Conservation (phyloP, 345 rosid genomes). For the Trapa incisa region DNA sequence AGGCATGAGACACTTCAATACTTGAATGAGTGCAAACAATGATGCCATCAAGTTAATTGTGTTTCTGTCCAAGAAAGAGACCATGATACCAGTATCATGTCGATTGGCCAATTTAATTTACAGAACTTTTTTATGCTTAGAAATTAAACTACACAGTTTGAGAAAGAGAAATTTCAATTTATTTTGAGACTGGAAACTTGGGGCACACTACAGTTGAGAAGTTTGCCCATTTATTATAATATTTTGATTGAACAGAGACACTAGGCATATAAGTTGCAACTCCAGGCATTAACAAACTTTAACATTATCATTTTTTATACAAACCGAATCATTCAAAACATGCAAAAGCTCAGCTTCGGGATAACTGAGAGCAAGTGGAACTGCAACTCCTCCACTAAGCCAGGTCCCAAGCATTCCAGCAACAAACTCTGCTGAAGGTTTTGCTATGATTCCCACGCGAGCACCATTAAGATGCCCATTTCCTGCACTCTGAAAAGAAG, state of each 20-base stretch:
- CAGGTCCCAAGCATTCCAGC: constrained; percentile 86
- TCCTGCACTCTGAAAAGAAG: constrained; percentile 9
- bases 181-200: background rate
- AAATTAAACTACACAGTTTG: background rate
- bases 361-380: constrained; percentile 91
- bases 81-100: background rate
- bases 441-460: constrained; percentile 85
- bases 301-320: constrained; percentile 7
- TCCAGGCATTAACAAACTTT: background rate
- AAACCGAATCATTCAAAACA: constrained; percentile 83
- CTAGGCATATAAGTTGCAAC: background rate
- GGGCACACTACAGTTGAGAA: background rate
- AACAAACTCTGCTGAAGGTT: constrained; percentile 90
- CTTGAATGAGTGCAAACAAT: background rate
- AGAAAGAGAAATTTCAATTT: background rate
- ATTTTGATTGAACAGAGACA: background rate
- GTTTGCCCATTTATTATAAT: background rate
- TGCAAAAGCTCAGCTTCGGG: constrained; percentile 92
- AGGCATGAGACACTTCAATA: background rate
- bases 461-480: constrained; percentile 63
- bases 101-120: background rate
- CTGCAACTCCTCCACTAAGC: constrained; percentile 93
- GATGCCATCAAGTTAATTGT: background rate
- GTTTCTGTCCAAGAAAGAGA: background rate
- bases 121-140: background rate